phyloP scores from a whole-genome alignment of 306 rosid genomes.

The Lagenaria siceraria region DNA sequence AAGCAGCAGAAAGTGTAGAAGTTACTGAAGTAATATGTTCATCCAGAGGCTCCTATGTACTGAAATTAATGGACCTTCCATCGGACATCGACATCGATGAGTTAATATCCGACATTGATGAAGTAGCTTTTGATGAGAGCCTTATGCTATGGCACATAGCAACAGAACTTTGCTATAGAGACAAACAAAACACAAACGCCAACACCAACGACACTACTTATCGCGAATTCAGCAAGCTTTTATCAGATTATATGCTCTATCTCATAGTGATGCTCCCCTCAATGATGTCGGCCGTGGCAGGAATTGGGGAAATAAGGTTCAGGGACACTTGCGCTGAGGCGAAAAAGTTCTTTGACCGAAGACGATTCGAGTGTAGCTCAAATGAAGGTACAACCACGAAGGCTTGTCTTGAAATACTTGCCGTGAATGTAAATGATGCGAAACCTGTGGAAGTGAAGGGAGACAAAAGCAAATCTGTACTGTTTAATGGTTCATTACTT shows the following conservation, averaged over 20 bases:
- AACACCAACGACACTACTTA: too few relatives aligned
- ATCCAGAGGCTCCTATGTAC: constrained; percentile 20
- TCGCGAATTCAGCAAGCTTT: constrained; percentile 1
- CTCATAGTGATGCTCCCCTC: constrained; percentile 23
- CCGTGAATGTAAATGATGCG: not conserved
- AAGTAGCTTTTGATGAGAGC: constrained; percentile 17
- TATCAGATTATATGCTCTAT: constrained; percentile 32
- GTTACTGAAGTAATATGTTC: constrained; percentile 11
- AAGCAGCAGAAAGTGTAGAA: constrained; percentile 13
- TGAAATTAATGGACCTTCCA: constrained; percentile 1
- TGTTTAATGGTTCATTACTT: constrained; percentile 20
- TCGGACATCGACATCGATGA: not conserved
- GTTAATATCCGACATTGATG: constrained; percentile 6
- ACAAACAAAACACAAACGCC: not conserved
- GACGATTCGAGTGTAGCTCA: not conserved
- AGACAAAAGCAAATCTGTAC: constrained; percentile 23
- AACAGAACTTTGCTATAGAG: constrained; percentile 21
- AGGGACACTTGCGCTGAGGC: constrained; percentile 15
- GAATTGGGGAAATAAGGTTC: constrained; percentile 18
- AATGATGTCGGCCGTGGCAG: constrained; percentile 23
- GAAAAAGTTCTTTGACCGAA: constrained; percentile 17
- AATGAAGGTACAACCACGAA: accelerated
- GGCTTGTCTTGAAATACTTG: constrained; percentile 8
- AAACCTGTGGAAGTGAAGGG: constrained; percentile 18
- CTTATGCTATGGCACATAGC: constrained; percentile 32